These are phyloP conservation scores for Phialophora expanda DNA, from an alignment of 2,329 filamentous ascomycete species.

Conservation along the genomic window DNA sequence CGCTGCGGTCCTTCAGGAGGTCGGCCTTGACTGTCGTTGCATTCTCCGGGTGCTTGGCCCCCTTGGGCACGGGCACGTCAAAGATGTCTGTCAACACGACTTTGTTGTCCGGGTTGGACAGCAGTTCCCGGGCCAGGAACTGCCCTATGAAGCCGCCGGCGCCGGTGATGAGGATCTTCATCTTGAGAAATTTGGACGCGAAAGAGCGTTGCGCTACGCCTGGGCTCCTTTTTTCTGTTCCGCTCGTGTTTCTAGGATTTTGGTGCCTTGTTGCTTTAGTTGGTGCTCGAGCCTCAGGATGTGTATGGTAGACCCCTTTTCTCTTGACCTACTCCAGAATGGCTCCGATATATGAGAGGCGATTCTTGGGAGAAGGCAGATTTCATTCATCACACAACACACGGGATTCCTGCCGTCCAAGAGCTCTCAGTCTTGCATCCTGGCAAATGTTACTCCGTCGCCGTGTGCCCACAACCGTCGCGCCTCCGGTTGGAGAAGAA, in stretches of 20 bases:
- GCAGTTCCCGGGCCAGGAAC: constrained; percentile 61
- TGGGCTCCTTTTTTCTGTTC: not conserved
- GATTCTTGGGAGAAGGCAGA: not conserved
- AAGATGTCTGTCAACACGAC: constrained; percentile 65
- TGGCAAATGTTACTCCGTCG: not conserved
- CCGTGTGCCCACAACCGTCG: not conserved
- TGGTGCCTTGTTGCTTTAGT: not conserved
- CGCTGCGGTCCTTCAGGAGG: constrained; percentile 53
- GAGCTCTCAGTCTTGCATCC: not conserved
- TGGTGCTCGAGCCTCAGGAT: not conserved
- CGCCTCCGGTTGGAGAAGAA: constrained; percentile 25
- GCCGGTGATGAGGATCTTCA: constrained; percentile 67
- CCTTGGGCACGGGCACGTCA: constrained; percentile 57
- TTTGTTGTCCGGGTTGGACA: constrained; percentile 54
- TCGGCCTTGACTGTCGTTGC: constrained; percentile 59
- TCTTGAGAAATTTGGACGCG: constrained; percentile 29
- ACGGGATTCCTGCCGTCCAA: constrained; percentile 22
- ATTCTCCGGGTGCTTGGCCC: constrained; percentile 57
- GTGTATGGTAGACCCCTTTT: not conserved
- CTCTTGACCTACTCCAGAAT: not conserved
- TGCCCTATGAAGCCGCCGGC: constrained; percentile 70
- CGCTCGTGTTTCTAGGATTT: not conserved
- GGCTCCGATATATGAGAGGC: not conserved
- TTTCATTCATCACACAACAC: not conserved
- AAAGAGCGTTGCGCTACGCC: not conserved